Evolutionary conservation across 371 early-diverging fungal genomes (phyloP).

Genomic region (Actinomortierella wolfii): DNA sequence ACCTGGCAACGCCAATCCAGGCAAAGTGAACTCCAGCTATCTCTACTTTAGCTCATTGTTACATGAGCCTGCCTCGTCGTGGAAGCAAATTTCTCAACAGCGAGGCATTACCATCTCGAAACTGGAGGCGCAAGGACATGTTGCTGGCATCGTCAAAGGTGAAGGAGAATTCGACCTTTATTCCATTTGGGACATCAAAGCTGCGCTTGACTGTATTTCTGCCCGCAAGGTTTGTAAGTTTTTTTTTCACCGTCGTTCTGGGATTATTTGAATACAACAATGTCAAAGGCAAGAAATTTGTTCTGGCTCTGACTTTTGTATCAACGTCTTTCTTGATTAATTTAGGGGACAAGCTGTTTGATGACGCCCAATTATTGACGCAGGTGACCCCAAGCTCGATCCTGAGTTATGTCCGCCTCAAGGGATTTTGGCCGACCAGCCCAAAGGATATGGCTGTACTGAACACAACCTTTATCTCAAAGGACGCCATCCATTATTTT

Average conservation of each 20-base stretch:
- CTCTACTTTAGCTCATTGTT: slow-evolving; percentile 36
- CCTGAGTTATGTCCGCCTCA: slow-evolving; percentile 53
- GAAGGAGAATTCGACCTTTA: slow-evolving; percentile 58
- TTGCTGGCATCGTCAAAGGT: slow-evolving; percentile 52
- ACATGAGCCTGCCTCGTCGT: slow-evolving; percentile 32
- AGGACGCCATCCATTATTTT: slow-evolving; percentile 52
- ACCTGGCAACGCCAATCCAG: slow-evolving; percentile 35
- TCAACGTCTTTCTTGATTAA: too few species aligned
- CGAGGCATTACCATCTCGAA: slow-evolving; percentile 48
- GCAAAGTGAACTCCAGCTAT: slow-evolving; percentile 36
- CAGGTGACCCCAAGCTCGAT: slow-evolving; percentile 55
- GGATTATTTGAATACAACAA: too few species aligned
- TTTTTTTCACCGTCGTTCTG: background rate
- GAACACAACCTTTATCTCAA: slow-evolving; percentile 52
- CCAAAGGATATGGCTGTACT: slow-evolving; percentile 58
- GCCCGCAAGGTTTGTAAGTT: slow-evolving; percentile 39
- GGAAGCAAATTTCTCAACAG: slow-evolving; percentile 37
- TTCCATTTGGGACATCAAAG: slow-evolving; percentile 63
- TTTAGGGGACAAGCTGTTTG: slow-evolving; percentile 62
- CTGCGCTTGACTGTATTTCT: slow-evolving; percentile 50
- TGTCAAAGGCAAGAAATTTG: too few species aligned
- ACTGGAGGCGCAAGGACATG: slow-evolving; percentile 54
- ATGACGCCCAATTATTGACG: slow-evolving; percentile 49
- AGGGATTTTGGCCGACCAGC: slow-evolving; percentile 62
- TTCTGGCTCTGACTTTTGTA: too few species aligned